Conservation (phyloP, 306 rosid genomes). For the Betula pendula region DNA sequence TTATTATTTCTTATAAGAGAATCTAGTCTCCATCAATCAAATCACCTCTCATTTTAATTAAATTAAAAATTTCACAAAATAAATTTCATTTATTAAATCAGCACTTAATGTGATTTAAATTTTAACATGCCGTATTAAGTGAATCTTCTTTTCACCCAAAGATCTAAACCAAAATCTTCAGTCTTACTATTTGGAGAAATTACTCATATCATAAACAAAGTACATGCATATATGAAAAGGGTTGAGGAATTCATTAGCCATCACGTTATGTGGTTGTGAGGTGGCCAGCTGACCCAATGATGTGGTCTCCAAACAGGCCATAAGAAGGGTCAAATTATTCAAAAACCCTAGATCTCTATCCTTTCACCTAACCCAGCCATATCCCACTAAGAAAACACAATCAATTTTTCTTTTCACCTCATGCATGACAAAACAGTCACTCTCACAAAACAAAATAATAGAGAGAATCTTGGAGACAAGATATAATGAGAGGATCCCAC, state of each 20-base stretch:
- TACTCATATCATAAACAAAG: not conserved
- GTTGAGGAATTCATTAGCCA: not conserved
- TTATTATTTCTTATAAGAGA: no score
- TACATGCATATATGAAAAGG: not conserved
- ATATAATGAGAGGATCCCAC: constrained; percentile 63
- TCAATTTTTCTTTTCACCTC: constrained; percentile 36
- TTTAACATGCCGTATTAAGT: no score
- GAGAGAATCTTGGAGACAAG: constrained; percentile 79
- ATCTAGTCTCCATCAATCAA: no score
- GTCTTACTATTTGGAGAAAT: not conserved
- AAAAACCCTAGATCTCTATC: constrained; percentile 33
- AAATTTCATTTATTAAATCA: no score
- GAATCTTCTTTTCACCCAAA: no score
- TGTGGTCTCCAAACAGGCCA: constrained; percentile 16
- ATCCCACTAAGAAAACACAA: constrained; percentile 42
- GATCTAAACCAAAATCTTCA: constrained; percentile 8
- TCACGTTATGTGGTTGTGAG: constrained; percentile 8
- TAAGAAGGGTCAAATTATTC: constrained; percentile 31
- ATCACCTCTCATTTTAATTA: no score
- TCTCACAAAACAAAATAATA: constrained; percentile 62
- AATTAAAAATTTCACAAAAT: no score
- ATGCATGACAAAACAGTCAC: constrained; percentile 65
- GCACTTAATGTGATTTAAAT: no score
- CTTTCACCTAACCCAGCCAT: constrained; percentile 43
- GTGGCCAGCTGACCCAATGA: constrained; percentile 9